Base-by-base conservation (phyloP, 208 protist species). In the Crithidia expoeki region DNA sequence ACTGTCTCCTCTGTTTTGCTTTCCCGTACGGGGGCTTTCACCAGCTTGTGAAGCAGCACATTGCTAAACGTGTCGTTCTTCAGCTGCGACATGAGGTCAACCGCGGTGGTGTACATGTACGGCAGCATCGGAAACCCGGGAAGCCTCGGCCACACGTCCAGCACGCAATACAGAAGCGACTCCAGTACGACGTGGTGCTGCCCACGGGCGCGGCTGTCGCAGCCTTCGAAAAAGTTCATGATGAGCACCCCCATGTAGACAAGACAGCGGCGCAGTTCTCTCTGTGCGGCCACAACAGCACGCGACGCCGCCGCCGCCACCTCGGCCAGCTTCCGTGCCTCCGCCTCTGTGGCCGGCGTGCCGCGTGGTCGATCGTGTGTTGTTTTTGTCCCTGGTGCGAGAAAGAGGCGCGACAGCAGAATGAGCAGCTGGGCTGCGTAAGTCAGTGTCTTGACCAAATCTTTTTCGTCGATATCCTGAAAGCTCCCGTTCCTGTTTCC, bases 341-440 rank as follows among this genome's bases (percentile, higher is more conserved):
- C 57, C 21, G 72, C 70, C 47, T 50, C 64, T 50, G 3, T 51
- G 55, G 5, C 49, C 50, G 16, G 34, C 55, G 52, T 69, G 44
- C 27, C 19, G 50, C 84, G 81, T 23, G 80, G 85, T 5, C 71
- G 72, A 30, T 86, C 74, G 49, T 86, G 82, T 42, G 91, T 85
- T 25, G 81, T 85, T 56, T 85, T 80, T 25, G 82, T 85, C 62
- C 92, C 84, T 0, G 61, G 28, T 2, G 46, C 6, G 53, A 77
- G 68, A 38, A 72, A 40, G 30, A 77, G 72, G 16, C 72, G 72
- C 3, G 72, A 77, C 21, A 77, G 72, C 21, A 77, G 30, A 17
- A 77, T 71, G 30, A 77, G 60, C 0, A 77, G 28, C 65, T 77
- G 72, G 40, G 58, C 47, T 2, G 64, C 72, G 49, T 55, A 56